phyloP scores from a whole-genome alignment of 139 green algal genomes.

The Tetraselmis striata region DNA sequence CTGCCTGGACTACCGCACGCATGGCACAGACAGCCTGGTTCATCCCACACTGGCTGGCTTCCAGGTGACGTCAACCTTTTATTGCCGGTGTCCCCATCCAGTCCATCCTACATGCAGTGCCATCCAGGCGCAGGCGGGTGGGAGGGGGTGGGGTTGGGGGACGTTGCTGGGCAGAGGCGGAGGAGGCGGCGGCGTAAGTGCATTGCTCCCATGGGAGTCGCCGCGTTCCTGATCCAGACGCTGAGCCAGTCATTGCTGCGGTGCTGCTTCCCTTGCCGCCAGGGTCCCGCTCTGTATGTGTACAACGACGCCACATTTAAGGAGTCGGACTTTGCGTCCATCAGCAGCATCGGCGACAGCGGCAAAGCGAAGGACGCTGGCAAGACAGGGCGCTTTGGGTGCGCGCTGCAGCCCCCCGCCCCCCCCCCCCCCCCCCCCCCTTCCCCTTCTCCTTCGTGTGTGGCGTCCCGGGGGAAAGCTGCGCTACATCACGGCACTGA shows the following conservation, averaged over 20 bases:
- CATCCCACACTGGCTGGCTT: neutral
- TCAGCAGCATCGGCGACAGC: constrained; percentile 63
- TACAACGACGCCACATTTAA: constrained; percentile 68
- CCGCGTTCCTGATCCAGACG: too few relatives aligned
- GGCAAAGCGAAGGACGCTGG: constrained; percentile 44
- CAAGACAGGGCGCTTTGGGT: constrained; percentile 62
- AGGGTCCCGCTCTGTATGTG: constrained; percentile 58
- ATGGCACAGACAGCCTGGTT: constrained; percentile 21
- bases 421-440: neutral
- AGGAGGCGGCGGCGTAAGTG: too few relatives aligned
- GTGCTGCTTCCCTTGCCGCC: constrained; percentile 40
- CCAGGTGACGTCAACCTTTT: constrained; percentile 1
- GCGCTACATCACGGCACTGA: too few relatives aligned
- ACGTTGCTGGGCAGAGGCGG: too few relatives aligned
- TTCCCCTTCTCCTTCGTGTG: neutral
- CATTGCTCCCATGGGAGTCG: too few relatives aligned
- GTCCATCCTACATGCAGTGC: neutral
- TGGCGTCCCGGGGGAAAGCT: too few relatives aligned
- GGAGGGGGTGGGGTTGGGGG: too few relatives aligned
- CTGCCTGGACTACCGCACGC: constrained; percentile 40
- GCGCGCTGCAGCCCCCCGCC: neutral
- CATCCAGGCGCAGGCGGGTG: constrained; percentile 27
- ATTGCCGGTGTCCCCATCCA: neutral
- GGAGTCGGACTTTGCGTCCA: constrained; percentile 57
- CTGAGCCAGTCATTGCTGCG: too few relatives aligned